Evolutionary conservation across 192 early-diverging fungal genomes (phyloP).

Genomic region (Backusella westeae): DNA sequence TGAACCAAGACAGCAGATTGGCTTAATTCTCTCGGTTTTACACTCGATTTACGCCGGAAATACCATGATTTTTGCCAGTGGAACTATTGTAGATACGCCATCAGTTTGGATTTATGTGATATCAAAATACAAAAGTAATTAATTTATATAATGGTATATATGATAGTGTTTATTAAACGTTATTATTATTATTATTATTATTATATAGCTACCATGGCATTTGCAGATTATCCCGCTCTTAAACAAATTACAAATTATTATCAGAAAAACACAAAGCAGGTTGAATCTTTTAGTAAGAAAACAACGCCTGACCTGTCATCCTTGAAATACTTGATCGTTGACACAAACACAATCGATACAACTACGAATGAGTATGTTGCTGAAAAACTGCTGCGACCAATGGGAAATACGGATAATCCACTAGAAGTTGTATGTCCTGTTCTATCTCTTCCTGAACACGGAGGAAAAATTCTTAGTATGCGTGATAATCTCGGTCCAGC

Average conservation of each 20-base stretch:
- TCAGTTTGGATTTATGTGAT: constrained; percentile 70
- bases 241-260: constrained; percentile 55
- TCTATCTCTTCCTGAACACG: constrained; percentile 70
- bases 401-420: constrained; percentile 42
- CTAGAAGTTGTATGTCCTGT: constrained; percentile 60
- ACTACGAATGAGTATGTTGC: constrained; percentile 52
- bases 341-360: constrained; percentile 61
- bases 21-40: constrained; percentile 65
- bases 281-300: constrained; percentile 56
- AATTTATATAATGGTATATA: neutral
- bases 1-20: constrained; percentile 82
- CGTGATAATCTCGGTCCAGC: constrained; percentile 59
- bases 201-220: constrained; percentile 56
- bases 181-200: neutral
- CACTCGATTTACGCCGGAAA: constrained; percentile 71
- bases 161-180: neutral
- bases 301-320: constrained; percentile 52
- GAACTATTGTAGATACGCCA: constrained; percentile 57
- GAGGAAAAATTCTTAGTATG: constrained; percentile 70
- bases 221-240: constrained; percentile 70
- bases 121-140: constrained; percentile 63
- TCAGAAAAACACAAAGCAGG: constrained; percentile 50
- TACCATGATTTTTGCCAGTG: constrained; percentile 63
- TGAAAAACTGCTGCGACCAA: constrained; percentile 40
- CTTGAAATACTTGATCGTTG: constrained; percentile 62